Evolutionary conservation across 257 asterid genomes (phyloP), one percentile per base, ranked within the genome.

Genomic region (Ilex asprella): DNA sequence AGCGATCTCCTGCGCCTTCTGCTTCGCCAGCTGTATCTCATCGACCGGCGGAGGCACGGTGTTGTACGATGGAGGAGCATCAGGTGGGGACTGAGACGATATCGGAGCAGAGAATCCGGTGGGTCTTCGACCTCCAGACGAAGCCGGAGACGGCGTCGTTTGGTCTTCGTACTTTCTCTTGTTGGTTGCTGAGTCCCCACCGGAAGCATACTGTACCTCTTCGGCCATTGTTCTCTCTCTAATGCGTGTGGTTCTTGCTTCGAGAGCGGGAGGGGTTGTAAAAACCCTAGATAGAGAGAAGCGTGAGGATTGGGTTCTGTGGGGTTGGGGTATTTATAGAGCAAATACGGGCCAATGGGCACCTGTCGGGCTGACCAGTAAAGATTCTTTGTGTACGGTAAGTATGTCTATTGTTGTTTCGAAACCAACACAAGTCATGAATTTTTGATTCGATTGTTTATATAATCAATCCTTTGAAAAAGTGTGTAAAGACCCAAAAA

Each of bases 1-100:
- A 12, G 99, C 99, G 50, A 91, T 86, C 76, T 86, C 95, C 71
- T 88, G 98, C 39, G 95, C 97, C 73, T 81, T 91, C 78, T 81
- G 98, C 63, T 91, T 91, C 47, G 98, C 98, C 51, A 79, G 56
- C 82, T 88, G 95, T 70, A 91, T 82, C 67, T 88, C 95, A 70
- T 66, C 86, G 86, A 83, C 60, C 1, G 95, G 94, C 31, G 94
- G 89, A 2, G 95, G 97, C n/a, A 82, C 95, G 76, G 29, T 84
- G 75, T 80, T 84, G 77, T 86, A 88, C 16, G 91, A 50, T n/a
- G 82, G 21, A 30, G 84, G 82, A 14, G 78, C 72, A 57, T 82
- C 91, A 2, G 91, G 84, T 31, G 84, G 71, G 41, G 92, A 84
- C 64, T 47, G 73, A 10, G 76, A 62, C 16, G 78, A 63, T 64